These are phyloP conservation scores for Tolypocladium ophioglossoides DNA, from an alignment of 2,329 filamentous ascomycete genomes.

Conservation along the genomic window DNA sequence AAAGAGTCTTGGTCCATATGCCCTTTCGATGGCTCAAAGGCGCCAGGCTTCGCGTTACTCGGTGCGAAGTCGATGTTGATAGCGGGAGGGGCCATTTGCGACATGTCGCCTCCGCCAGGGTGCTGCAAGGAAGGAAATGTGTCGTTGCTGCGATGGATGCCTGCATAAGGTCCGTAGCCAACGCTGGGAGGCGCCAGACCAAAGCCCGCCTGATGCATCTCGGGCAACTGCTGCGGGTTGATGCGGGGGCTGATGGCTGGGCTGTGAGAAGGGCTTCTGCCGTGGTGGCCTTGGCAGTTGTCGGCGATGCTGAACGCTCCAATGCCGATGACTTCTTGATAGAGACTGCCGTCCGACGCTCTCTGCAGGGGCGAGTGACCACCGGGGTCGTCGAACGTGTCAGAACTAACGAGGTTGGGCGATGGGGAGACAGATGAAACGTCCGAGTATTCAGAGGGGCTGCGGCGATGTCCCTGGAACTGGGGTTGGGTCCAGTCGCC, in stretches of 20 bases:
- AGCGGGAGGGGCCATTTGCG: conserved; percentile 79
- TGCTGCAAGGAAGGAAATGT: conserved; percentile 43
- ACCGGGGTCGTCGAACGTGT: conserved; percentile 64
- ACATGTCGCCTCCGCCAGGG: conserved; percentile 46
- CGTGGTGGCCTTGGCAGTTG: conserved; percentile 55
- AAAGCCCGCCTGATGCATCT: conserved; percentile 35
- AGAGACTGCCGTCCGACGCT: conserved; percentile 60
- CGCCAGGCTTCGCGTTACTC: conserved; percentile 39
- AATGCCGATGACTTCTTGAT: conserved; percentile 69
- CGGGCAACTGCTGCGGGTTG: conserved; percentile 44
- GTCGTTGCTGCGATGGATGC: conserved; percentile 29
- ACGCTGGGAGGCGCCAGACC: conserved; percentile 30
- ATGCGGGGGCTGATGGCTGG: conserved; percentile 56
- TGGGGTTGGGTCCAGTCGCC: conserved; percentile 43
- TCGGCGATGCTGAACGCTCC: conserved; percentile 74
- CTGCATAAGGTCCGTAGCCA: conserved; percentile 28
- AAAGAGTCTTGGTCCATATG: conserved; percentile 67
- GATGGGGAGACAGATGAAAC: conserved; percentile 79
- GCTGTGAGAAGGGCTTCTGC: conserved; percentile 70
- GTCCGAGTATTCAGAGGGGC: conserved; percentile 86
- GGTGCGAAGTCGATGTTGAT: conserved; percentile 93
- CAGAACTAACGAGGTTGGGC: conserved; percentile 67
- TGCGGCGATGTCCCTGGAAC: conserved; percentile 75
- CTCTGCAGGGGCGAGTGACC: conserved; percentile 73
- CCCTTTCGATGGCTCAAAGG: conserved; percentile 43